A percentile compares a stretch with the other conserved stretches of the same genome.
phyloP scores from a whole-genome alignment of 805 yeast species.

The Kodamaea nitidulidarum region DNA sequence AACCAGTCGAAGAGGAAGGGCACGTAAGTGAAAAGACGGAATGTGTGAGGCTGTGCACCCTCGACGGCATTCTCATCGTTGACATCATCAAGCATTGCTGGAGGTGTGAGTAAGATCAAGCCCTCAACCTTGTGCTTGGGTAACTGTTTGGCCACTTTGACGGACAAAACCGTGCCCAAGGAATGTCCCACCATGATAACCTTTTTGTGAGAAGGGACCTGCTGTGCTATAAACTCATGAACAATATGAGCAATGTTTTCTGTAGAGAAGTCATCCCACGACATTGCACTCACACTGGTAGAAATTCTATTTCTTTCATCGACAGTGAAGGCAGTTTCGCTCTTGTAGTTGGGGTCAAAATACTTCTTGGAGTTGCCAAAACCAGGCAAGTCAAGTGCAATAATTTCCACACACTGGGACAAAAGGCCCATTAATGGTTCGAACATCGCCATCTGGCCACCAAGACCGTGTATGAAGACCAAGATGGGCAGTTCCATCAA shows the following conservation, averaged over 20 bases:
- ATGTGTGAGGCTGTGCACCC: constrained; percentile 5
- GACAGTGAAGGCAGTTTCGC: constrained; percentile 22
- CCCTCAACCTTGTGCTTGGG: constrained; percentile 42
- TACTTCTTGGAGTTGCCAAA: constrained; percentile 55
- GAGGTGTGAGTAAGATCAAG: constrained; percentile 48
- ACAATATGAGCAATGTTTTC: constrained; percentile 40
- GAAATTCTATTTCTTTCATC: constrained; percentile 32
- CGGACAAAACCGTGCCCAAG: constrained; percentile 60
- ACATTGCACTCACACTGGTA: constrained; percentile 25
- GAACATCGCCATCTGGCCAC: constrained; percentile 86
- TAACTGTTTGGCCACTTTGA: constrained; percentile 40
- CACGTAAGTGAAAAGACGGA: constrained; percentile 15
- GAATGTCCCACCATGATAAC: constrained; percentile 64
- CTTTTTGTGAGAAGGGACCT: constrained; percentile 38
- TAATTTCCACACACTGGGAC: constrained; percentile 56
- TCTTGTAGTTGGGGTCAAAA: constrained; percentile 14
- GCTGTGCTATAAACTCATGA: constrained; percentile 32
- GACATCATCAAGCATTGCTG: constrained; percentile 30
- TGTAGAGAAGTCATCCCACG: constrained; percentile 39
- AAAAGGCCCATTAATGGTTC: constrained; percentile 65
- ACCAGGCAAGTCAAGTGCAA: constrained; percentile 83
- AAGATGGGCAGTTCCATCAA: constrained; percentile 54
- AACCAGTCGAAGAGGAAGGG: constrained; percentile 52
- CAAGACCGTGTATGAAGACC: constrained; percentile 79
- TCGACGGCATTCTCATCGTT: neutral